These are phyloP conservation scores for Lyophyllum semitale DNA, from an alignment of 768 basidiomycete species.

Conservation along the genomic window DNA sequence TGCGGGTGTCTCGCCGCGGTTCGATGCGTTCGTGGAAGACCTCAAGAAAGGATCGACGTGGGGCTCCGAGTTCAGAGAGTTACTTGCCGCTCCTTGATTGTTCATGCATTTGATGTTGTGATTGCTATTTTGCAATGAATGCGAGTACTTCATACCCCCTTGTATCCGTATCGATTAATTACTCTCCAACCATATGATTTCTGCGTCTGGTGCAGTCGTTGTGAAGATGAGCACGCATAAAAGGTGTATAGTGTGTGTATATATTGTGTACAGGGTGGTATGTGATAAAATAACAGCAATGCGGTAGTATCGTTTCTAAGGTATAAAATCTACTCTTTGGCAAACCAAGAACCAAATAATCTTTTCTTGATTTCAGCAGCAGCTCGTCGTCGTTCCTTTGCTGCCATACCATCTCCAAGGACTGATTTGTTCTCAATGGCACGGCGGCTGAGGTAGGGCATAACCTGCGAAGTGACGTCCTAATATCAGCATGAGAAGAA, in stretches of 20 bases:
- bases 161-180: neutral
- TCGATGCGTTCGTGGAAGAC: slow-evolving; percentile 80
- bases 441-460: slow-evolving; percentile 87
- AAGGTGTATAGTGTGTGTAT: neutral
- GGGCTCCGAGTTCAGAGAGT: slow-evolving; percentile 72
- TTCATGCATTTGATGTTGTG: neutral
- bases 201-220: neutral
- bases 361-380: slow-evolving; percentile 52
- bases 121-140: neutral
- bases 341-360: neutral
- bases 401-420: slow-evolving; percentile 71
- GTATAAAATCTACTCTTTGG: neutral
- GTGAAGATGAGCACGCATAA: slow-evolving; percentile 5
- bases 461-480: slow-evolving; percentile 52
- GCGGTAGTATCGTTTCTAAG: too few relatives aligned
- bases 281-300: neutral
- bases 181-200: neutral
- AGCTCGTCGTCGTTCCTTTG: slow-evolving; percentile 58
- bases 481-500: neutral
- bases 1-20: slow-evolving; percentile 63
- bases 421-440: slow-evolving; percentile 94
- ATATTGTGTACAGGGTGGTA: neutral
- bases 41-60: slow-evolving; percentile 66
- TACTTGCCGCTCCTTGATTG: slow-evolving; percentile 25
- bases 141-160: neutral